Conservation (phyloP, 2,329 filamentous ascomycete genomes). For the Immersiporthe knoxdaviesiana region DNA sequence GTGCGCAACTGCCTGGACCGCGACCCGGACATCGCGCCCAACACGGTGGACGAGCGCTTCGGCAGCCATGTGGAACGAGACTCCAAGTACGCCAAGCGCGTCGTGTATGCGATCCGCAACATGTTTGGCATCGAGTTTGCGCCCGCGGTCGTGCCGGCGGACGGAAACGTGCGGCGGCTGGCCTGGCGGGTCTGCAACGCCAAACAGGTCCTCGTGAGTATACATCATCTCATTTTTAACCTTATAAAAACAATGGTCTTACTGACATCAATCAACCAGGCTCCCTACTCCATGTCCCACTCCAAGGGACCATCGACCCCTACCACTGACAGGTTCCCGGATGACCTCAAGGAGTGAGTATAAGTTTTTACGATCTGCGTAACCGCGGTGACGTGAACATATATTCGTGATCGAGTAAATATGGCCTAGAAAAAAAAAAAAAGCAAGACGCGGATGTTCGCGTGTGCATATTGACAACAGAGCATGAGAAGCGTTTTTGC, state of each 20-base stretch:
- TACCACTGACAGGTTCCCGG: conserved; percentile 45
- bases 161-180: conserved; percentile 86
- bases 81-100: conserved; percentile 83
- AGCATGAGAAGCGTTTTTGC: background rate
- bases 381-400: background rate
- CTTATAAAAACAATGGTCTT: too few species aligned
- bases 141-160: conserved; percentile 86
- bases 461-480: background rate
- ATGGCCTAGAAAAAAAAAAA: background rate
- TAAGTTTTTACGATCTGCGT: background rate
- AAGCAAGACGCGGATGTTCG: background rate
- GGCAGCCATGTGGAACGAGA: conserved; percentile 84
- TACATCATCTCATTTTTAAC: background rate
- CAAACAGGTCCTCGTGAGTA: conserved; percentile 86
- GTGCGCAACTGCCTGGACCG: conserved; percentile 92
- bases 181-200: conserved; percentile 96
- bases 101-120: conserved; percentile 92
- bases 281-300: conserved; percentile 72
- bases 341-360: conserved; percentile 32
- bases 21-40: conserved; percentile 87
- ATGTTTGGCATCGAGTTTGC: conserved; percentile 99
- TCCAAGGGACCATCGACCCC: conserved; percentile 67
- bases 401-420: background rate
- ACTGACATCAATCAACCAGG: conserved; percentile 48
- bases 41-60: conserved; percentile 77